phyloP scores from a whole-genome alignment of 179 eudicot genomes.

The Sideroxylon spinosum region DNA sequence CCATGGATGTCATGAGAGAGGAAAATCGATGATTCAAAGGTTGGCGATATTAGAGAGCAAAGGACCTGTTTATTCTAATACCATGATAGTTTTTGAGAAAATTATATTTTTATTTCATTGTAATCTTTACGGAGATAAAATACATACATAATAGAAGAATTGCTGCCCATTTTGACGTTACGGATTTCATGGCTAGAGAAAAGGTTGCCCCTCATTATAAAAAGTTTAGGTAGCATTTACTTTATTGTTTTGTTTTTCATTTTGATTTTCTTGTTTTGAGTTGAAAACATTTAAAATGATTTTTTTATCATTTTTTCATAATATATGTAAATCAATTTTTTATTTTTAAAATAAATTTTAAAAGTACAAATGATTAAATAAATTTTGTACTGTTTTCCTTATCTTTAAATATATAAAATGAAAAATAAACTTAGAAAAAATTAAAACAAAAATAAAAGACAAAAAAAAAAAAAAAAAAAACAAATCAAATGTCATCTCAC shows the following conservation, averaged over 20 bases:
- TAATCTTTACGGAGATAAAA: neutral
- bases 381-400: no score
- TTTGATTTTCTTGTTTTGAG: no score
- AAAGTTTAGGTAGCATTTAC: no score
- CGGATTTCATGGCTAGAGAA: neutral
- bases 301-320: no score
- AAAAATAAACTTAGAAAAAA: neutral
- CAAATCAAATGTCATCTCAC: no score
- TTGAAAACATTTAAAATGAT: no score
- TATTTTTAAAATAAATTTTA: no score
- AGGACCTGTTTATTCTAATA: neutral
- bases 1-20: neutral
- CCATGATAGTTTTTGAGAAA: neutral
- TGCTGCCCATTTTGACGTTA: neutral
- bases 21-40: neutral
- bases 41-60: neutral
- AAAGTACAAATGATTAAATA: neutral
- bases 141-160: neutral
- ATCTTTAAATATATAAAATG: neutral
- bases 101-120: neutral
- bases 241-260: no score
- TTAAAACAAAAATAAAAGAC: neutral
- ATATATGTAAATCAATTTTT: no score
- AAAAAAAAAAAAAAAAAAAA: no score
- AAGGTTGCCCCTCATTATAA: neutral